These are phyloP conservation scores for Triangularia setosa DNA, from an alignment of 2,329 filamentous ascomycete genomes.

Conservation along the genomic window DNA sequence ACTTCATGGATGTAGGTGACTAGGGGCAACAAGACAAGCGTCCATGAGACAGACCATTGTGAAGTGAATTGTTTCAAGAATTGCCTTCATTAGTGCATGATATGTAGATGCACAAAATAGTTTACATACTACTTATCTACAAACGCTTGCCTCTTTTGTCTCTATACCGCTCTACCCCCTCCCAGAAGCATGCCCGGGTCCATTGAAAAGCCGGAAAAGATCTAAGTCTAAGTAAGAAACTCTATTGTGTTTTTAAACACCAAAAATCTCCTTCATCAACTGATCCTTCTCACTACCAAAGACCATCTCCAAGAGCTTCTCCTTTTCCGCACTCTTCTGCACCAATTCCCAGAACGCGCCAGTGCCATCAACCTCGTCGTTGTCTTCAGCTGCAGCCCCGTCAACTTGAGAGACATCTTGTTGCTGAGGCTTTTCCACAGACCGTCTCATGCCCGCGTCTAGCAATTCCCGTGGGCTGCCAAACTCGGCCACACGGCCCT, in stretches of 20 bases:
- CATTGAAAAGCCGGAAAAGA: background rate
- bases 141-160: background rate
- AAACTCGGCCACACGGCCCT: slow-evolving; percentile 44
- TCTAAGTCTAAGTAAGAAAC: background rate
- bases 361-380: slow-evolving; percentile 14
- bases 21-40: background rate
- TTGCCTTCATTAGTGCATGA: background rate
- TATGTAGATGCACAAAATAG: background rate
- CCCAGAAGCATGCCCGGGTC: background rate
- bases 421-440: slow-evolving; percentile 7
- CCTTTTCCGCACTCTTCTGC: slow-evolving; percentile 30
- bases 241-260: background rate
- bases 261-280: background rate
- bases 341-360: slow-evolving; percentile 31
- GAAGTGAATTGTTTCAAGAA: too few species aligned
- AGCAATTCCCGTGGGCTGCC: slow-evolving; percentile 39
- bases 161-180: background rate
- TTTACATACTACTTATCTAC: background rate
- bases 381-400: slow-evolving; percentile 2
- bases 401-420: background rate
- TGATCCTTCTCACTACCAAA: slow-evolving; percentile 17
- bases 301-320: slow-evolving; percentile 30
- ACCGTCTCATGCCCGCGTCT: slow-evolving; percentile 33
- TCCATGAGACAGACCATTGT: too few species aligned
- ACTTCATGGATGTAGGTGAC: background rate